phyloP scores from a whole-genome alignment of 768 basidiomycete species.

The Pisolithus sp. region DNA sequence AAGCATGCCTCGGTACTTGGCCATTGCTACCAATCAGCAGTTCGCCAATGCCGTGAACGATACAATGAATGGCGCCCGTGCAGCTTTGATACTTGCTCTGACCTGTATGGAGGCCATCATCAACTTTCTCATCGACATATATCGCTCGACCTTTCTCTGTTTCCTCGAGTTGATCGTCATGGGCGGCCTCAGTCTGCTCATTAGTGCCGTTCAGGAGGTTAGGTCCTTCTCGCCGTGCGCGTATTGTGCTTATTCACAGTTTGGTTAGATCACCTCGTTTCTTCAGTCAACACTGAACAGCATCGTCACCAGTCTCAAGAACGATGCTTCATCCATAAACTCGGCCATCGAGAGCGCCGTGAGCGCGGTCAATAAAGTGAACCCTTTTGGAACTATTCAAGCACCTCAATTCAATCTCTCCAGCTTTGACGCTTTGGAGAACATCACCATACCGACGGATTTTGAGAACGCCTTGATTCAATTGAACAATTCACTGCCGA shows the following conservation, averaged over 20 bases:
- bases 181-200: constrained; percentile 73
- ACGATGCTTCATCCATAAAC: constrained; percentile 62
- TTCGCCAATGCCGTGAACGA: constrained; percentile 75
- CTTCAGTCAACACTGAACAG: constrained; percentile 52
- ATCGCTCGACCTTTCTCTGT: constrained; percentile 90
- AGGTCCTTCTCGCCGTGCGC: constrained; percentile 15
- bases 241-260: constrained; percentile 7
- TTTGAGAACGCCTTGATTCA: constrained; percentile 68
- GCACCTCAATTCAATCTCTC: constrained; percentile 73
- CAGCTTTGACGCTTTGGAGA: constrained; percentile 63
- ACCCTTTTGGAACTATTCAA: constrained; percentile 63
- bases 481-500: constrained; percentile 78
- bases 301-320: constrained; percentile 69
- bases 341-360: constrained; percentile 58
- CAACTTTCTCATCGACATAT: constrained; percentile 88
- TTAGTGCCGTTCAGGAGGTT: constrained; percentile 80
- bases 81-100: constrained; percentile 63
- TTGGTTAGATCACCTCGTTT: constrained; percentile 60
- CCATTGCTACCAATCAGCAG: constrained; percentile 75
- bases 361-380: constrained; percentile 65
- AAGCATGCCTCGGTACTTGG: constrained; percentile 86
- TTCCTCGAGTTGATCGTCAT: constrained; percentile 86
- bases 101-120: constrained; percentile 84
- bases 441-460: constrained; percentile 72
- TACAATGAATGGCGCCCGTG: constrained; percentile 69